Evolutionary conservation across 2,329 filamentous ascomycete genomes (phyloP).

Genomic region (Cytospora paraplurivora): DNA sequence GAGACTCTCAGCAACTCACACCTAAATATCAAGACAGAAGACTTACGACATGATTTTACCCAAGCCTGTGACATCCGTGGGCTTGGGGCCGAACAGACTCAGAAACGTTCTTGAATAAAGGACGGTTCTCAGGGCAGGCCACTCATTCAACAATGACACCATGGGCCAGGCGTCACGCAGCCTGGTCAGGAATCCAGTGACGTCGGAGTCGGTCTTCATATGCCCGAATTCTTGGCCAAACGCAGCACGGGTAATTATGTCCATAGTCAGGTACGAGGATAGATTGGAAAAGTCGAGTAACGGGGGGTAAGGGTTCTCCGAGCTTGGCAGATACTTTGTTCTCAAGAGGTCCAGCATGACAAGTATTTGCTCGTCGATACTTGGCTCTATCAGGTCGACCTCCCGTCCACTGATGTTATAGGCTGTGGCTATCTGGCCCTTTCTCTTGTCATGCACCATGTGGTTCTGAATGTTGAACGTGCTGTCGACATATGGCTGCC

Average conservation of each 20-base stretch:
- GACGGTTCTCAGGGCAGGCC: constrained; percentile 38
- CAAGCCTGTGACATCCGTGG: constrained; percentile 34
- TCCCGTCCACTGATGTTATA: constrained; percentile 36
- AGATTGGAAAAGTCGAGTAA: constrained; percentile 48
- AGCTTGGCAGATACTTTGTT: constrained; percentile 2
- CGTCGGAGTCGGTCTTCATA: constrained; percentile 45
- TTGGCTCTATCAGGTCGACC: constrained; percentile 33
- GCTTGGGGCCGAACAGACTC: constrained; percentile 39
- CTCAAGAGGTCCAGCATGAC: constrained; percentile 11
- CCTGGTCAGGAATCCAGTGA: constrained; percentile 45
- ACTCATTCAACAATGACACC: constrained; percentile 44
- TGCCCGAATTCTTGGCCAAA: constrained; percentile 51
- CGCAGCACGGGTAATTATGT: constrained; percentile 52
- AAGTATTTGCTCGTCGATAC: constrained; percentile 25
- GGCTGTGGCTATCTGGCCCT: constrained; percentile 30
- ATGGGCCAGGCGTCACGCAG: constrained; percentile 32
- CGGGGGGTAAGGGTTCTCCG: neutral
- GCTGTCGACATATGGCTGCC: constrained; percentile 19
- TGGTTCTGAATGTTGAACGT: constrained; percentile 28
- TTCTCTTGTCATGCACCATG: constrained; percentile 36
- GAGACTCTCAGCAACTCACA: neutral
- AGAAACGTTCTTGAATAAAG: constrained; percentile 36
- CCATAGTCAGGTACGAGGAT: constrained; percentile 52
- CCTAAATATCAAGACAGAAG: neutral
- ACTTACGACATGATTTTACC: constrained; percentile 35